Base-by-base conservation (phyloP, 164 flowering plant genomes). In the Aristolochia contorta region DNA sequence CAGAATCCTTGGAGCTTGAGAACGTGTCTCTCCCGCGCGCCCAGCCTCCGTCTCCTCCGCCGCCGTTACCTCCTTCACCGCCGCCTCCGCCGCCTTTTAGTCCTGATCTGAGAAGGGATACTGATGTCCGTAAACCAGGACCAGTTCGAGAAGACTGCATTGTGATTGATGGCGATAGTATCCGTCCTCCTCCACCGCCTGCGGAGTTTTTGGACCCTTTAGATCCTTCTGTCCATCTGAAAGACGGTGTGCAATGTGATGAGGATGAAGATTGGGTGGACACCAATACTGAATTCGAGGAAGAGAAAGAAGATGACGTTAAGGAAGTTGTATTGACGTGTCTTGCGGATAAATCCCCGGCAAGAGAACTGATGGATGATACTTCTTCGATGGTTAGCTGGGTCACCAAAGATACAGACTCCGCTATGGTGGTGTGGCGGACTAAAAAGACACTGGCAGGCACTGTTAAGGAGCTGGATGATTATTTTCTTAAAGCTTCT, bases 231-330 rank as follows among this genome's bases (percentile, higher is more conserved):
- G 57, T 49, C 12, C 54, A n/a, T 60, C 66, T 50, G 45, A 67
- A 55, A 61, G 72, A 70, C 61, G 62, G 70, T 56, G 51, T 24
- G 0, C 67, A 58, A 19, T 59, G 16, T 20, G 77, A 79, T 33
- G 90, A 90, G 57, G 92, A 85, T 57, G 95, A 91, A 64, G 71
- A 75, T 15, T 85, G 91, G 91, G 89, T 68, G 6, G 96, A 86
- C 75, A 71, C 88, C 9, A 80, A 75, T 47, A 72, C 82, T 2
- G 89, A 86, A 52, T 84, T 87, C 60, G 81, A 76, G 71, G 87
- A 63, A 19, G 70, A 62, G 20, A 69, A 61, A 33, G 66, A 59
- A 22, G 75, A 65, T 16, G 75, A 65, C 48, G 57, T 48, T 54
- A 46, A 24, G 48, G 63, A 54, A 58, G 43, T 54, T 60, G 71